Percentiles rank a stretch among this genome's conserved stretches.
phyloP scores from a whole-genome alignment of 2,329 filamentous ascomycete species.

The Microsporum audouinii region DNA sequence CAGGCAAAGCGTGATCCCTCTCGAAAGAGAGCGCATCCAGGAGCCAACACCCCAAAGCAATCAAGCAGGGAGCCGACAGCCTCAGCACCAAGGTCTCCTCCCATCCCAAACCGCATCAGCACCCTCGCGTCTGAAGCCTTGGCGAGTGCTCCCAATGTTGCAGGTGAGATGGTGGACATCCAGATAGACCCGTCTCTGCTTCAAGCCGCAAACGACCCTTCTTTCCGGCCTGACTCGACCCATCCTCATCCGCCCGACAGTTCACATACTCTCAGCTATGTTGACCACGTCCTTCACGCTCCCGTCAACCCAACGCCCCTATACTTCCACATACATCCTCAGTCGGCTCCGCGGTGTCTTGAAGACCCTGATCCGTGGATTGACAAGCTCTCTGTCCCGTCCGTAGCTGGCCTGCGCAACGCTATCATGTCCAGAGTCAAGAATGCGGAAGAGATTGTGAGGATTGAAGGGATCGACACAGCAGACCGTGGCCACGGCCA shows the following conservation, averaged over 20 bases:
- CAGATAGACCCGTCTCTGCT: conserved; percentile 55
- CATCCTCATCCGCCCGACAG: neutral
- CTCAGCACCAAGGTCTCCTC: conserved; percentile 9
- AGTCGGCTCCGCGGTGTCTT: conserved; percentile 42
- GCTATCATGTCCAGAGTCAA: conserved; percentile 51
- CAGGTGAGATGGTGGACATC: conserved; percentile 39
- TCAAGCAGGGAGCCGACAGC: conserved; percentile 25
- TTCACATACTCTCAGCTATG: conserved; percentile 24
- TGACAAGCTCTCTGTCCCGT: conserved; percentile 47
- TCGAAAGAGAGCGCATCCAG: neutral
- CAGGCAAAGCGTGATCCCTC: conserved; percentile 45
- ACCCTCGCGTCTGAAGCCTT: conserved; percentile 35
- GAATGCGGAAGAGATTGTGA: conserved; percentile 43
- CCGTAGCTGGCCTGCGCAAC: conserved; percentile 52
- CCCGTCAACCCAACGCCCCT: conserved; percentile 42
- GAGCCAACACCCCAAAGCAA: neutral
- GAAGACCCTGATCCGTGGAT: conserved; percentile 48
- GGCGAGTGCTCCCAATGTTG: conserved; percentile 30
- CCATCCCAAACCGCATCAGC: conserved; percentile 29
- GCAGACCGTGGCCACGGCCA: conserved; percentile 47
- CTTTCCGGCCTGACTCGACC: conserved; percentile 19
- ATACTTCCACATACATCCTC: conserved; percentile 57
- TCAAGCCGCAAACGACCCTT: conserved; percentile 44
- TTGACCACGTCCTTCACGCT: conserved; percentile 27
- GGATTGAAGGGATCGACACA: conserved; percentile 56